A percentile compares a stretch with the other conserved stretches of the same genome.
phyloP scores from a whole-genome alignment of 2,329 filamentous ascomycete genomes.

The Coniosporium tulheliwenetii region DNA sequence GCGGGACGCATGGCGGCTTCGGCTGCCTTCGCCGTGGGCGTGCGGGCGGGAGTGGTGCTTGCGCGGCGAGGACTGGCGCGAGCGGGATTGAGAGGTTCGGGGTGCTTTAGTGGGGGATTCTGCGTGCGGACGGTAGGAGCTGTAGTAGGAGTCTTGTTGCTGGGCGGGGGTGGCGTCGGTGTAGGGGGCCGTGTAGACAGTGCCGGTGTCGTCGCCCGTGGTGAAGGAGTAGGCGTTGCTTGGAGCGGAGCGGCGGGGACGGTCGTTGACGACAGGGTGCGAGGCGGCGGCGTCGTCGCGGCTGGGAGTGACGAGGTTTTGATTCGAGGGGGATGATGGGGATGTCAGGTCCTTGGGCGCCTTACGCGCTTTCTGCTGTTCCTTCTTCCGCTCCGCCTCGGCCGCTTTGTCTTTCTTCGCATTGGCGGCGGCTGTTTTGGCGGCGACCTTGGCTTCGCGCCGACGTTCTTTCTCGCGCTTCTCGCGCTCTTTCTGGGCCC shows the following conservation, averaged over 20 bases:
- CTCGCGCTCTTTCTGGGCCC: conserved; percentile 22
- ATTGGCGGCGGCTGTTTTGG: conserved; percentile 19
- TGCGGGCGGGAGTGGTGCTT: conserved; percentile 14
- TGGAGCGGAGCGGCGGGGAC: conserved; percentile 10
- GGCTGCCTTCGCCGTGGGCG: not conserved
- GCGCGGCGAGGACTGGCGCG: conserved; percentile 15
- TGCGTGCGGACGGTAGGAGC: conserved; percentile 23
- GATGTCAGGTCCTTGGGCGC: conserved; percentile 23
- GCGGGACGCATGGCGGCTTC: not conserved
- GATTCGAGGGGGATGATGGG: conserved; percentile 16
- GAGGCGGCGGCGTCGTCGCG: conserved; percentile 2
- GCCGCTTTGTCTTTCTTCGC: conserved; percentile 17
- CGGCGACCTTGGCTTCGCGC: conserved; percentile 26
- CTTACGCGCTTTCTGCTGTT: conserved; percentile 23
- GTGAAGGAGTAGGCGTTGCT: conserved; percentile 24
- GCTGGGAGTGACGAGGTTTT: conserved; percentile 8
- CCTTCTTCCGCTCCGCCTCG: conserved; percentile 23
- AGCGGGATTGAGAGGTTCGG: conserved; percentile 6
- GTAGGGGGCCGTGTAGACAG: conserved; percentile 23
- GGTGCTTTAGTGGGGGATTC: conserved; percentile 6
- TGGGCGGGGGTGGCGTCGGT: conserved; percentile 1
- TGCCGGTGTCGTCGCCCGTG: conserved; percentile 27
- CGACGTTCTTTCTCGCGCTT: conserved; percentile 19
- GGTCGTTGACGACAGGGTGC: conserved; percentile 9
- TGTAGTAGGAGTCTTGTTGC: conserved; percentile 15